Evolutionary conservation across 768 basidiomycete species (phyloP).

Genomic region (Cubamyces lactineus): DNA sequence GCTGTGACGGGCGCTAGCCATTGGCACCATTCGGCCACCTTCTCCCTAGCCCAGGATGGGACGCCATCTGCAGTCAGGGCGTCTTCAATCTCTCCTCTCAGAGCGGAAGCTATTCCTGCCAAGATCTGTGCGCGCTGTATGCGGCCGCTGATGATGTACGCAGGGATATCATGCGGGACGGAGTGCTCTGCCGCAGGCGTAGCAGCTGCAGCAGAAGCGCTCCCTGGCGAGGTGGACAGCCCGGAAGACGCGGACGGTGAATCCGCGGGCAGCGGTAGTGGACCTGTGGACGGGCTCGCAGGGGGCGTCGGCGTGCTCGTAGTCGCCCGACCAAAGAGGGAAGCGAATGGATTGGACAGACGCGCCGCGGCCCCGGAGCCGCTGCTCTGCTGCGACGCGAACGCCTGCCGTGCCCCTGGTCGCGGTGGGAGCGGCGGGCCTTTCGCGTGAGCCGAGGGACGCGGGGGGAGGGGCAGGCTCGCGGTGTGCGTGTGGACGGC

Average conservation of each 20-base stretch:
- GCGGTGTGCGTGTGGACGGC: constrained; percentile 28
- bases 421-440: constrained; percentile 50
- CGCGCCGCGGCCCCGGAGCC: constrained; percentile 42
- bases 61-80: constrained; percentile 44
- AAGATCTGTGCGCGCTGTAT: constrained; percentile 58
- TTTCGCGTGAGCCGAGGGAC: constrained; percentile 45
- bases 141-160: constrained; percentile 57
- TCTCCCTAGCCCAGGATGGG: constrained; percentile 63
- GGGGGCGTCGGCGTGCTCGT: constrained; percentile 37
- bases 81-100: constrained; percentile 60
- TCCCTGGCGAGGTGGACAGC: constrained; percentile 23
- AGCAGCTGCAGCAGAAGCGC: constrained; percentile 36
- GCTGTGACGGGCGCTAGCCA: constrained; percentile 58
- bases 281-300: constrained; percentile 26
- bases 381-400: constrained; percentile 4
- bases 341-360: constrained; percentile 75
- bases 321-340: constrained; percentile 63
- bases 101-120: constrained; percentile 52
- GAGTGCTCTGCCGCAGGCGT: constrained; percentile 34
- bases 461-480: constrained; percentile 34
- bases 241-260: background rate
- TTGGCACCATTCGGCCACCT: constrained; percentile 56
- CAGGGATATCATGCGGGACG: constrained; percentile 53
- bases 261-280: constrained; percentile 24
- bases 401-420: constrained; percentile 24